phyloP scores from a whole-genome alignment of 257 asterid species.

The Gentiana dahurica region DNA sequence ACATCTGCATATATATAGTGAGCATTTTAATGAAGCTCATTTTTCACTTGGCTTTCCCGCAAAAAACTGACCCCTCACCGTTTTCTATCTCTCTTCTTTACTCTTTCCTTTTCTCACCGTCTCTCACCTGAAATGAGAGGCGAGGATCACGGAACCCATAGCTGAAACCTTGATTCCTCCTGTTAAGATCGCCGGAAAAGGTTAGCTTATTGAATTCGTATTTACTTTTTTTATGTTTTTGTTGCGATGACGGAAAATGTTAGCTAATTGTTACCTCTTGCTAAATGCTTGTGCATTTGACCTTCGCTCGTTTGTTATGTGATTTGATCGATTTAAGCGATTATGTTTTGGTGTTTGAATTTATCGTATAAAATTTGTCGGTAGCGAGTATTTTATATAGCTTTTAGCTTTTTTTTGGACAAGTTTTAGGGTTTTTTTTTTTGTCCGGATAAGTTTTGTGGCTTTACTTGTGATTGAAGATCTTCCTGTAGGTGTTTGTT shows the following conservation, averaged over 20 bases:
- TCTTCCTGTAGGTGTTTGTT: neutral
- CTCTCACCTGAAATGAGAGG: conserved; percentile 7
- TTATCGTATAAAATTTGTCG: neutral
- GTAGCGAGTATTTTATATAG: neutral
- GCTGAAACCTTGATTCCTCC: conserved; percentile 7
- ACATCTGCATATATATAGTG: no score
- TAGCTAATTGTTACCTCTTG: neutral
- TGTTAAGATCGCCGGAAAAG: conserved; percentile 5
- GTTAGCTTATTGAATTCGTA: conserved; percentile 1
- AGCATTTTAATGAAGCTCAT: no score
- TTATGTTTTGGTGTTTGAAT: neutral
- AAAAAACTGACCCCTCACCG: conserved; percentile 17
- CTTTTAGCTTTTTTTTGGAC: neutral
- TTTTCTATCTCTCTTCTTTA: neutral
- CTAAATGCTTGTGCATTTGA: neutral
- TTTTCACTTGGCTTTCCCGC: conserved; percentile 20
- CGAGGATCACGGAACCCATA: conserved; percentile 10
- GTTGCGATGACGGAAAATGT: neutral
- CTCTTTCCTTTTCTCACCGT: neutral
- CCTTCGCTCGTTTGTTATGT: conserved; percentile 1
- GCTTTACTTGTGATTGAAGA: neutral
- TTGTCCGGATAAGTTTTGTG: neutral
- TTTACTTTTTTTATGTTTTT: neutral
- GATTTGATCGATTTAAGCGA: neutral
- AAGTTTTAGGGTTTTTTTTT: conserved; percentile 10